These are phyloP conservation scores for Microascus cirrosus DNA, from an alignment of 2,329 filamentous ascomycete species.

Conservation along the genomic window DNA sequence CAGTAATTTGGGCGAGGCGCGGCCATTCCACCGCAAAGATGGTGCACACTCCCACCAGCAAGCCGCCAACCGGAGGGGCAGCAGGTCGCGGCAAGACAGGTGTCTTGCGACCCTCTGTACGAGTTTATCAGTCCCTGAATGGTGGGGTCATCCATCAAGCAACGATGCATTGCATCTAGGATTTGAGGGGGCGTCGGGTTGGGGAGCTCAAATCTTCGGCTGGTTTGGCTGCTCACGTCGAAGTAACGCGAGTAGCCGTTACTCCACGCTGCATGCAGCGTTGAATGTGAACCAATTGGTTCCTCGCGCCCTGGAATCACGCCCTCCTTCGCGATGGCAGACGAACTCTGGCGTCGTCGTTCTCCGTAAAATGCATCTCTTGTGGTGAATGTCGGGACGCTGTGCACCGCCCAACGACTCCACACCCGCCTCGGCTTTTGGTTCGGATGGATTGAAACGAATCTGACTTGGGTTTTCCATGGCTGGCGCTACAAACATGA, in stretches of 20 bases:
- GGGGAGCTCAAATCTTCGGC: neutral
- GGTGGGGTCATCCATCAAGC: neutral
- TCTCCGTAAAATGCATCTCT: neutral
- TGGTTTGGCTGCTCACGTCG: neutral
- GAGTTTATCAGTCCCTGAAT: neutral
- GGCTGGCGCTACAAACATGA: neutral
- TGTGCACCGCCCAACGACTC: neutral
- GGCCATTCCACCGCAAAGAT: neutral
- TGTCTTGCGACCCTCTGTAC: neutral
- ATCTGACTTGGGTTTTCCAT: neutral
- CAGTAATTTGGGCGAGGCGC: slow-evolving; percentile 1
- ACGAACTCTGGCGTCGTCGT: neutral
- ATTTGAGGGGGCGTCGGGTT: neutral
- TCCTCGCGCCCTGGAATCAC: neutral
- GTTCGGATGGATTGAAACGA: neutral
- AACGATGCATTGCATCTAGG: neutral
- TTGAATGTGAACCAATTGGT: neutral
- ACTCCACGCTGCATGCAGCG: neutral
- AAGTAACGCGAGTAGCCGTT: neutral
- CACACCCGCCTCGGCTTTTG: neutral
- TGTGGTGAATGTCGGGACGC: neutral
- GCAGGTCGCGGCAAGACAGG: neutral
- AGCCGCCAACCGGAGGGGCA: neutral
- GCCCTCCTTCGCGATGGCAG: neutral
- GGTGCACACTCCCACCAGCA: neutral